Conservation (phyloP, 345 rosid species). For the Aethionema arabicum region DNA sequence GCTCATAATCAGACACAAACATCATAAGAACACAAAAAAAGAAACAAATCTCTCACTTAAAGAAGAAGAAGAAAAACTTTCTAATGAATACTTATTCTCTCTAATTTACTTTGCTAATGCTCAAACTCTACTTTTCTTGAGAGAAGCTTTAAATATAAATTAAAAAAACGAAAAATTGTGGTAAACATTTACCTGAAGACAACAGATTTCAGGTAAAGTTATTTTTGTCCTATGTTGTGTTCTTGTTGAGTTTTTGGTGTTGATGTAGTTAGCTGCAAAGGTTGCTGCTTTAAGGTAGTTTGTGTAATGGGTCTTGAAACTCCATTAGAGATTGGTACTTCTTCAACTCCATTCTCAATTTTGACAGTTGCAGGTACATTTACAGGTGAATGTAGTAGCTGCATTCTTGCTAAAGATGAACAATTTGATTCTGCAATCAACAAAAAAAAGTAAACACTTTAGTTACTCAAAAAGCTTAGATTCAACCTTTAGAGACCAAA, state of each 20-base stretch:
- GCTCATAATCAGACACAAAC: not conserved
- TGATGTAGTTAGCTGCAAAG: conserved; percentile 32
- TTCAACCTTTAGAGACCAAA: conserved; percentile 10
- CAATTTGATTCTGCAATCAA: conserved; percentile 63
- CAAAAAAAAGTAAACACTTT: conserved; percentile 10
- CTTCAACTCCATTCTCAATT: conserved; percentile 50
- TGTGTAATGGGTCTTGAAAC: conserved; percentile 35
- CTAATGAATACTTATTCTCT: conserved; percentile 1
- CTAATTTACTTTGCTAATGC: conserved; percentile 24
- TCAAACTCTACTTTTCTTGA: not conserved
- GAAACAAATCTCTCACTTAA: conserved; percentile 29
- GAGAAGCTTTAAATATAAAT: conserved; percentile 8
- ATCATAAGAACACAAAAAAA: conserved; percentile 12
- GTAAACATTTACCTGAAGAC: conserved; percentile 24
- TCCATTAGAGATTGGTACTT: conserved; percentile 49
- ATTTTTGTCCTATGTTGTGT: conserved; percentile 23
- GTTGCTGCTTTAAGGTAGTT: conserved; percentile 25
- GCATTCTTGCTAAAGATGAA: conserved; percentile 65
- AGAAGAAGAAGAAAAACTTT: conserved; percentile 13
- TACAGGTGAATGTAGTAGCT: conserved; percentile 43
- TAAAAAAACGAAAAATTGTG: conserved; percentile 22
- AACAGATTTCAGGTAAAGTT: conserved; percentile 19
- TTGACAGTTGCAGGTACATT: conserved; percentile 35
- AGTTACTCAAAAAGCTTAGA: not conserved
- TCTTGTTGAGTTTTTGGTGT: conserved; percentile 23